Evolutionary conservation across 192 early-diverging fungal species (phyloP).

Genomic region (Rhizophagus clarus): DNA sequence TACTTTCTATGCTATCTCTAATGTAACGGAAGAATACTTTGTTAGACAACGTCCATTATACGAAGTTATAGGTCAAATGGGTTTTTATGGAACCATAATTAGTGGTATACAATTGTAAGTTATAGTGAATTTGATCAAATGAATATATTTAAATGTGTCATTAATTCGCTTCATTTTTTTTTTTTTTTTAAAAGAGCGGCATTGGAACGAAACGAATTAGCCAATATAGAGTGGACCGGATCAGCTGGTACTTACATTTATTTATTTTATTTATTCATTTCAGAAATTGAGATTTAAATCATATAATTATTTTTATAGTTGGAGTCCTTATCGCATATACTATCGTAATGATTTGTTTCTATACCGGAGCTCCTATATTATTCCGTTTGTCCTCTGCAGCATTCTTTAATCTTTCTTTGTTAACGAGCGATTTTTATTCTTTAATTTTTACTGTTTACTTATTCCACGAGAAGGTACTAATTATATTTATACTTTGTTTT

Average conservation of each 20-base stretch:
- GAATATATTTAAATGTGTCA: neutral
- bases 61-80: constrained; percentile 75
- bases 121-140: neutral
- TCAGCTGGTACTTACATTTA: neutral
- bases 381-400: constrained; percentile 72
- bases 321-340: constrained; percentile 68
- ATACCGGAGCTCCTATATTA: constrained; percentile 69
- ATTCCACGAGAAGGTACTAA: constrained; percentile 63
- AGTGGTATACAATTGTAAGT: constrained; percentile 67
- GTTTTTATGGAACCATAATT: constrained; percentile 72
- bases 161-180: neutral
- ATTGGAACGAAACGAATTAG: constrained; percentile 63
- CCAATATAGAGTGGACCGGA: constrained; percentile 48
- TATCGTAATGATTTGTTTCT: constrained; percentile 70
- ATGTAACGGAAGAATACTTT: constrained; percentile 71
- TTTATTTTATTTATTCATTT: neutral
- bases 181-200: constrained; percentile 37
- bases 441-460: constrained; percentile 74
- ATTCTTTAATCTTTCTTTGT: constrained; percentile 75
- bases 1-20: constrained; percentile 74
- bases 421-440: constrained; percentile 82
- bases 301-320: constrained; percentile 38
- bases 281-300: neutral
- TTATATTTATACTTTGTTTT: constrained; percentile 9
- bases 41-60: constrained; percentile 74